phyloP scores from a whole-genome alignment of 768 basidiomycete genomes.

The Leccinum olivaceopallidum region DNA sequence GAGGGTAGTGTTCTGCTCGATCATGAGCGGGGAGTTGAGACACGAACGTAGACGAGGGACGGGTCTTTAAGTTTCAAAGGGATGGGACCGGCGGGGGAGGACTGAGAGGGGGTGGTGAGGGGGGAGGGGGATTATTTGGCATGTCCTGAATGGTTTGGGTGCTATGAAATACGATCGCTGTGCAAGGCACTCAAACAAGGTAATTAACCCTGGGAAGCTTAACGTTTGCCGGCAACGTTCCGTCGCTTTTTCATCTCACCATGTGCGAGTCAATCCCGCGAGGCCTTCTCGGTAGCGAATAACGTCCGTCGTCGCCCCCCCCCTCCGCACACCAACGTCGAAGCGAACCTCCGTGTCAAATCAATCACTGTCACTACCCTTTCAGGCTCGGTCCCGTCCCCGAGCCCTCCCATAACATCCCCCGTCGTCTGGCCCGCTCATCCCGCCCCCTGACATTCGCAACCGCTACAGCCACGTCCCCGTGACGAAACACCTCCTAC shows the following conservation, averaged over 20 bases:
- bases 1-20: slow-evolving; percentile 47
- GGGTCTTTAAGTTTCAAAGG: slow-evolving; percentile 22
- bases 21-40: slow-evolving; percentile 42
- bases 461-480: slow-evolving; percentile 22
- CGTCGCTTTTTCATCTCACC: slow-evolving; percentile 31
- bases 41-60: neutral
- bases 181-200: slow-evolving; percentile 33
- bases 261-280: slow-evolving; percentile 31
- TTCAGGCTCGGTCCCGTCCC: slow-evolving; percentile 16
- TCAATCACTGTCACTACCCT: slow-evolving; percentile 3
- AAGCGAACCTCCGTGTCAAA: slow-evolving; percentile 20
- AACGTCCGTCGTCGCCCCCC: slow-evolving; percentile 19
- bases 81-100: slow-evolving; percentile 12
- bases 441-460: slow-evolving; percentile 11
- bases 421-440: neutral
- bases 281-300: slow-evolving; percentile 40
- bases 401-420: neutral
- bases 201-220: slow-evolving; percentile 37
- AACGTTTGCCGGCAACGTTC: slow-evolving; percentile 35
- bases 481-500: slow-evolving; percentile 21
- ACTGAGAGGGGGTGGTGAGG: neutral
- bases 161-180: slow-evolving; percentile 37
- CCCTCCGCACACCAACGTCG: slow-evolving; percentile 17
- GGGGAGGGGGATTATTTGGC: slow-evolving; percentile 5
- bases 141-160: slow-evolving; percentile 1